phyloP scores from a whole-genome alignment of 2,329 filamentous ascomycete genomes.

The Westerdykella sp. region DNA sequence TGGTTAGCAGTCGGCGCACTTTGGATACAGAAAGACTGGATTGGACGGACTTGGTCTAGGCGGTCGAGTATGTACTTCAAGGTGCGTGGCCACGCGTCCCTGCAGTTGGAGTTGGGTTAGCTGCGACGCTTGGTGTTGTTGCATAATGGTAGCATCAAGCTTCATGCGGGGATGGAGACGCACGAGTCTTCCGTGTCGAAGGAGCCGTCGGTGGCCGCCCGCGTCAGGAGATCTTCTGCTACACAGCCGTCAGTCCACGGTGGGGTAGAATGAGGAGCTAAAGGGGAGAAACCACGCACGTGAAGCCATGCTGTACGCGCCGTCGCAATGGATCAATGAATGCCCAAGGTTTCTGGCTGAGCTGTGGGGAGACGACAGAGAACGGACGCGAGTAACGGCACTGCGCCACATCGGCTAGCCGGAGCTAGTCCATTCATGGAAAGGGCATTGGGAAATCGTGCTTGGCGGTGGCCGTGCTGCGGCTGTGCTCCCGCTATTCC shows the following conservation, averaged over 20 bases:
- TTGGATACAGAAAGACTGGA: not conserved
- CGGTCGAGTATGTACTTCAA: constrained; percentile 60
- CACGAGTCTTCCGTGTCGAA: constrained; percentile 58
- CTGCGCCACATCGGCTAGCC: not conserved
- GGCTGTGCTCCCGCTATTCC: not conserved
- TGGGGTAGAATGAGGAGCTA: not conserved
- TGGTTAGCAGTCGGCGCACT: constrained; percentile 1
- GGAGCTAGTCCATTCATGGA: not conserved
- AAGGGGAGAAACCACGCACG: not conserved
- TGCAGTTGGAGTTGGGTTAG: constrained; percentile 43
- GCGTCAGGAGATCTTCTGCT: constrained; percentile 49
- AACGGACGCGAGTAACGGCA: not conserved
- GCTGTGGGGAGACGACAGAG: not conserved
- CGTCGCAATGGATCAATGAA: not conserved
- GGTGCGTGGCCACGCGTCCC: constrained; percentile 63
- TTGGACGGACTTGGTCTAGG: constrained; percentile 55
- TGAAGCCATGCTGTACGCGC: constrained; percentile 1
- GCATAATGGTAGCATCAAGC: not conserved
- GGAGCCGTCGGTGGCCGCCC: constrained; percentile 52
- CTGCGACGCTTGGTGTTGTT: not conserved
- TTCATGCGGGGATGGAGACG: constrained; percentile 18
- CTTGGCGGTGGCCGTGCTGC: not conserved
- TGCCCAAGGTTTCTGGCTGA: not conserved
- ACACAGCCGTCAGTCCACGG: constrained; percentile 13
- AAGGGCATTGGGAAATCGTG: not conserved